These are phyloP conservation scores for Populus hybrid DNA, from an alignment of 441 rosid species.

Conservation along the genomic window DNA sequence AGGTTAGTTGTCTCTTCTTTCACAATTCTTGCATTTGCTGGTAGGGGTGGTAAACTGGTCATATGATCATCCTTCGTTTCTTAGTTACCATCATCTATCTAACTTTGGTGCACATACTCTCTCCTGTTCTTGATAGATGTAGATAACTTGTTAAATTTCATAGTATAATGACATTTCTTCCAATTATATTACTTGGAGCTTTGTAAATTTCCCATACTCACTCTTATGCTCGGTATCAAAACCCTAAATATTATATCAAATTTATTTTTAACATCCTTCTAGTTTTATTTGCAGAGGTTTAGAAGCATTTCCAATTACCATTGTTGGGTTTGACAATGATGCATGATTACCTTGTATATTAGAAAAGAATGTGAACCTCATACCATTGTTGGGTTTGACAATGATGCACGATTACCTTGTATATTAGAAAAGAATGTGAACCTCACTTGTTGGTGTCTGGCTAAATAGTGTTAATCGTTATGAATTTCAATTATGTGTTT, in stretches of 20 bases:
- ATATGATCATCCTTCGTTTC: background rate
- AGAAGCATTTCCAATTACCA: background rate
- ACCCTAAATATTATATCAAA: background rate
- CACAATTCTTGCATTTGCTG: constrained; percentile 4
- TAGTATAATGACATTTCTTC: background rate
- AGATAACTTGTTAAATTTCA: background rate
- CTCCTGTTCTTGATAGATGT: background rate
- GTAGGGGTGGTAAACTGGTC: background rate
- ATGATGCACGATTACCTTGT: background rate
- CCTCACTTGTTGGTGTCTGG: background rate
- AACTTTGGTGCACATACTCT: background rate
- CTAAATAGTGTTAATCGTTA: background rate
- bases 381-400: background rate
- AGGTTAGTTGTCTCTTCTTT: constrained; percentile 45
- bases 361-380: background rate
- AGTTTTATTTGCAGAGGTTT: background rate
- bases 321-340: background rate
- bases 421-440: background rate
- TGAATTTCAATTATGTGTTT: background rate
- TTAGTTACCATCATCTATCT: background rate
- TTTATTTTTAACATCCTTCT: background rate
- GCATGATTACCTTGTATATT: background rate
- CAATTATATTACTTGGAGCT: background rate
- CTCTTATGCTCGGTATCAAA: background rate
- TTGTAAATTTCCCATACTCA: background rate